Percentiles rank a stretch among this genome's conserved stretches.
phyloP scores from a whole-genome alignment of 2,329 filamentous ascomycete species.

The Beauveria brongniartii region DNA sequence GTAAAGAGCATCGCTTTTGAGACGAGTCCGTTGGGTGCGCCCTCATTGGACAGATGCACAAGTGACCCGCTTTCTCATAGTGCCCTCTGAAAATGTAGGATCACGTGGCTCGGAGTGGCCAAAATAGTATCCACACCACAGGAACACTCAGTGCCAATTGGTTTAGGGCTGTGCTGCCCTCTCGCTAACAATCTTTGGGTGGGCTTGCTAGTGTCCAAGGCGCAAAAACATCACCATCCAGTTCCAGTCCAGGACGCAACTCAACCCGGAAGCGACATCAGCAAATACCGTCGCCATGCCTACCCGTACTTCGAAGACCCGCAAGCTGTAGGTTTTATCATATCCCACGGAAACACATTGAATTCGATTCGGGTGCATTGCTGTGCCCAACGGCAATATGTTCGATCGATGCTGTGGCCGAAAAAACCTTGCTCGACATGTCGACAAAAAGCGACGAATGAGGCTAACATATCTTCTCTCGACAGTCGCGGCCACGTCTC shows the following conservation, averaged over 20 bases:
- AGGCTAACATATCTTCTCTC: conserved; percentile 24
- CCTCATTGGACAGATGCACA: background rate
- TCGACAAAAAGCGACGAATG: conserved; percentile 9
- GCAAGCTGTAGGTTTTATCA: conserved; percentile 57
- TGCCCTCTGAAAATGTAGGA: conserved; percentile 6
- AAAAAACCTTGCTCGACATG: conserved; percentile 1
- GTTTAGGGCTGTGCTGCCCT: conserved; percentile 36
- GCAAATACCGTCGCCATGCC: conserved; percentile 52
- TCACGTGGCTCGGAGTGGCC: conserved; percentile 23
- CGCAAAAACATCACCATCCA: conserved; percentile 32
- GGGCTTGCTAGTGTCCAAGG: conserved; percentile 21
- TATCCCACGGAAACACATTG: conserved; percentile 8
- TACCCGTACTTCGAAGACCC: conserved; percentile 67
- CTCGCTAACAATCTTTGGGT: conserved; percentile 30
- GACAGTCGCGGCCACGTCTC: conserved; percentile 91
- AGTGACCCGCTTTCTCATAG: background rate
- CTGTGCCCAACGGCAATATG: conserved; percentile 7
- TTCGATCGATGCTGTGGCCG: background rate
- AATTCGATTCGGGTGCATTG: conserved; percentile 3
- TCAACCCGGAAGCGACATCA: conserved; percentile 36
- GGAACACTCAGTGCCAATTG: conserved; percentile 10
- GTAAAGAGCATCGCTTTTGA: background rate
- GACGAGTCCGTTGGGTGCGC: background rate
- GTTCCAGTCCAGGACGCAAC: conserved; percentile 24
- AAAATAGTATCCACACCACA: background rate